These are phyloP conservation scores for Serendipita indica DNA, from an alignment of 768 basidiomycete genomes.

Conservation along the genomic window DNA sequence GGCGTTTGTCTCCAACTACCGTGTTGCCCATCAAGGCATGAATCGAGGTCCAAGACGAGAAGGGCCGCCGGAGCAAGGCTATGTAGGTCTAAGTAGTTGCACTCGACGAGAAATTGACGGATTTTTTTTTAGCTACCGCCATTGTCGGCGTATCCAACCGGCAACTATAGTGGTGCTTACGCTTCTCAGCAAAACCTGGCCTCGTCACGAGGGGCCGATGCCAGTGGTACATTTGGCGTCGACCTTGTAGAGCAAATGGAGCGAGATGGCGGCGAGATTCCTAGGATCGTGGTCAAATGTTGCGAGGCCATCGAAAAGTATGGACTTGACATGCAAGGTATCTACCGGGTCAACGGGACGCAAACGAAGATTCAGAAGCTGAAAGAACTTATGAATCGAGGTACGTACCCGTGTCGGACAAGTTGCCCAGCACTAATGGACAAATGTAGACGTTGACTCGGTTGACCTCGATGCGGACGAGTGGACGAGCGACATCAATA, in stretches of 20 bases:
- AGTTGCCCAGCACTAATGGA: not conserved
- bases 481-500: constrained; percentile 91
- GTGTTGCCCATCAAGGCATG: constrained; percentile 63
- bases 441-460: constrained; percentile 53
- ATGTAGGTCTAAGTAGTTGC: constrained; percentile 38
- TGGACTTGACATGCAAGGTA: constrained; percentile 70
- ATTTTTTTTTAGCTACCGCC: constrained; percentile 40
- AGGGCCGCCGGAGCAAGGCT: constrained; percentile 82
- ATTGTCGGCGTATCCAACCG: constrained; percentile 30
- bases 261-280: constrained; percentile 84
- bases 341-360: constrained; percentile 88
- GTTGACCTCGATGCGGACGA: constrained; percentile 80
- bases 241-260: constrained; percentile 85
- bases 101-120: not conserved
- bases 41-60: constrained; percentile 68
- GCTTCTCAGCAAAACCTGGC: constrained; percentile 9
- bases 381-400: constrained; percentile 73
- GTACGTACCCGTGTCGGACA: constrained; percentile 27
- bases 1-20: constrained; percentile 94
- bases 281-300: constrained; percentile 75
- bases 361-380: constrained; percentile 73
- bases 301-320: constrained; percentile 83
- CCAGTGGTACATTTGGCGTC: constrained; percentile 73
- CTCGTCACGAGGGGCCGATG: constrained; percentile 25
- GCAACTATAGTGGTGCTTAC: constrained; percentile 9